Base-by-base conservation (phyloP, 495 filamentous ascomycete species). In the Aspergillus sparsus region DNA sequence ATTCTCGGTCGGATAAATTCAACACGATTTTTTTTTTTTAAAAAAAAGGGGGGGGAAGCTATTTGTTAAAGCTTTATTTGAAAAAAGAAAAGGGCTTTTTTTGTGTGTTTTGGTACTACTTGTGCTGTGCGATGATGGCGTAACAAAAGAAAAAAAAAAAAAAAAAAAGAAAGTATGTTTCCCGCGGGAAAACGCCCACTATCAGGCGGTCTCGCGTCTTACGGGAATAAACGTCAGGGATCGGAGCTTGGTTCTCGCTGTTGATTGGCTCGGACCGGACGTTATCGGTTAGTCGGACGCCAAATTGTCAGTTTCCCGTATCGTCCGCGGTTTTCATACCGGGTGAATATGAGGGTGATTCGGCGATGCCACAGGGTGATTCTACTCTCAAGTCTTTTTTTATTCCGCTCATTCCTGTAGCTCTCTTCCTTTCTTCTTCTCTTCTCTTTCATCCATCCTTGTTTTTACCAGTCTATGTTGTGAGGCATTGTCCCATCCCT, bases 401-500 rank as follows among this genome's bases (percentile, higher is more conserved):
- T 69, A 59, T 62, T 67, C 49, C 57, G 74, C 74, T 75, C 58
- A 51, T 62, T 68, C 61, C 45, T 67, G 62, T 57, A 53, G 58
- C 64, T 61, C 60, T 44, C 42, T 36, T 41, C 18, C 47, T 45
- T 47, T 58, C 41, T 58, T 57, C 31, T 21, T 61, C 46, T 57
- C 18, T 31, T 41, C 18, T 44, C 45, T 34, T 34, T 2, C 21
- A 18, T 21, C 32, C 46, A 33, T 34, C 21, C 21, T 27, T 27
- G 21, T 16, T 56, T 15, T 16, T 34, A 18, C 36, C 34, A 31
- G 44, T 46, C 45, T 53, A 49, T 55, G 39, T 46, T 13, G 47
- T 49, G 32, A 45, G 36, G 27, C 49, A 41, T 32, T 35, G 7
- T 27, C 27, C n/a, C n/a, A 45, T 46, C 53, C 51, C 51, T 59